Evolutionary conservation across 345 rosid species (phyloP).

Genomic region (Syzygium jambos): DNA sequence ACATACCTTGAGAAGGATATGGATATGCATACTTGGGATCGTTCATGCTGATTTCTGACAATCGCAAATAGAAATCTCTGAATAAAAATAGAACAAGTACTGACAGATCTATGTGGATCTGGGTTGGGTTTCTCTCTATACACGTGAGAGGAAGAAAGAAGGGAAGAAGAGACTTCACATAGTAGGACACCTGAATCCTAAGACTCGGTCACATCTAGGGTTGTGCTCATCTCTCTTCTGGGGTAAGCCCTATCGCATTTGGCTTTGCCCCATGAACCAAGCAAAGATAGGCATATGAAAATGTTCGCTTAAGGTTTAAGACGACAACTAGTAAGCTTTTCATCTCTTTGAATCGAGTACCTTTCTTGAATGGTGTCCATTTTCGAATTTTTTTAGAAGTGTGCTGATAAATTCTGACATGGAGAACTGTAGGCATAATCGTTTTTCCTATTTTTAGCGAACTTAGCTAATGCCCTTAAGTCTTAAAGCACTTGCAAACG

Average conservation of each 20-base stretch:
- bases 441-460: background rate
- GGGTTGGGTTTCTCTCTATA: background rate
- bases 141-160: background rate
- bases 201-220: background rate
- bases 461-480: background rate
- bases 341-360: background rate
- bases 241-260: background rate
- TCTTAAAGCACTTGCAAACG: background rate
- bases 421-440: background rate
- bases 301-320: background rate
- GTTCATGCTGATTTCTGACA: background rate
- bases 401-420: background rate
- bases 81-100: background rate
- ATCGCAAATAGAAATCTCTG: background rate
- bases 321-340: background rate
- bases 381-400: background rate
- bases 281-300: background rate
- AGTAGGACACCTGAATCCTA: background rate
- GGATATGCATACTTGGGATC: background rate
- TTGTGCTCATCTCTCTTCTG: background rate
- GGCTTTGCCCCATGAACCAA: background rate
- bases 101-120: background rate
- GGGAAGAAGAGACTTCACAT: background rate
- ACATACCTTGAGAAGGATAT: background rate
- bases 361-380: background rate